phyloP scores from a whole-genome alignment of 148 eudicot genomes.

The Persicaria maculosa region DNA sequence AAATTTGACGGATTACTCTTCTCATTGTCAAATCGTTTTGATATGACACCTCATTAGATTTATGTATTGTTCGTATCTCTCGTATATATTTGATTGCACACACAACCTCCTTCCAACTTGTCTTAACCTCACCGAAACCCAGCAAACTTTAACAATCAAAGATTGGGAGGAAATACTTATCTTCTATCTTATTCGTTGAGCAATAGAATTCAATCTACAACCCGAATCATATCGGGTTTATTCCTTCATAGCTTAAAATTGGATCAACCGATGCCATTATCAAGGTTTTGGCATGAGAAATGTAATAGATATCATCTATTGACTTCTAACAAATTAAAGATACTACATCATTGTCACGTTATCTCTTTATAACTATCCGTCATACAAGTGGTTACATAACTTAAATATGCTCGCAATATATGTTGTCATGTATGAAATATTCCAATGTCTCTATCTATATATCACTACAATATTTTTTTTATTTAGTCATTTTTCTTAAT shows the following conservation, averaged over 20 bases:
- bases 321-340: background rate
- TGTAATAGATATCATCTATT: background rate
- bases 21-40: too few species aligned
- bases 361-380: background rate
- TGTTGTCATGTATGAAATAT: background rate
- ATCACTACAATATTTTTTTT: too few species aligned
- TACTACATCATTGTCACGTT: background rate
- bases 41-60: too few species aligned
- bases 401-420: background rate
- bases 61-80: too few species aligned
- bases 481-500: background rate
- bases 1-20: too few species aligned
- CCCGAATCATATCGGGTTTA: background rate
- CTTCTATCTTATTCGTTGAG: slow-evolving; percentile 23
- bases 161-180: slow-evolving; percentile 11
- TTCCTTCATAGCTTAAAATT: background rate
- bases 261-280: background rate
- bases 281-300: background rate
- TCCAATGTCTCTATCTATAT: background rate
- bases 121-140: too few species aligned
- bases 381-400: background rate
- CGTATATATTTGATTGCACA: too few species aligned
- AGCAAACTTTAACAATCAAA: too few species aligned
- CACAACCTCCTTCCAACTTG: too few species aligned
- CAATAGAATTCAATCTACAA: background rate